Evolutionary conservation across 148 eudicot species (phyloP), one percentile per base, ranked within the genome.

Genomic region (Selenicereus undatus): DNA sequence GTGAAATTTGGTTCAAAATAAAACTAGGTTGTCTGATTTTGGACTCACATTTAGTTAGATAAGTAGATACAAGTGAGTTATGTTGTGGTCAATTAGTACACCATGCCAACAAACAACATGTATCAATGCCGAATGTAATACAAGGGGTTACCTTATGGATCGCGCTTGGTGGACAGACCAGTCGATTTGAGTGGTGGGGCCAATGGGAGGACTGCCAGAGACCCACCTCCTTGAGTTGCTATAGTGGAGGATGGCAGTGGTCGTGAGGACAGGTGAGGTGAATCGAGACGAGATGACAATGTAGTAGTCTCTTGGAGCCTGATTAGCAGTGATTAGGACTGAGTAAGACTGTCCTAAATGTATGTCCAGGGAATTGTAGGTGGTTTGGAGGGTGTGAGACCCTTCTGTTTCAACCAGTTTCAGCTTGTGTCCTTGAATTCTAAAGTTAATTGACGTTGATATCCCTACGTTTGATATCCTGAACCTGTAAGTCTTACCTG

Each of bases 281-380:
- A 96, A 94, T 17, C 97, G 92, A 0, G 99, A 86, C 42, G 95
- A 92, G 42, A 93, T 84, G 0, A 80, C 99, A 22, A 96, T 68
- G 81, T 96, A 96, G 79, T 96, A 96, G 74, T 96, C 99, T 77
- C 87, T n/a, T 20, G 97, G 88, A 24, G 91, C 76, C 78, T 96
- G 99, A 84, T 96, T 86, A 54, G 95, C 94, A 3, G 89, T 89
- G 78, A 96, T 95, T 70, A 96, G 82, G 56, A 96, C 98, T 0
- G 99, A 92, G 76, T 86, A 88, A 13, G 99, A 92, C 66, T 96
- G 99, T n/a, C 99, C 99, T 48, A 94, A 75, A 87, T 96, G 99
- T 83, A 96, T 76, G 82, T 96, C 99, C 0, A 96, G 85, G 17
- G 99, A 89, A 54, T 84, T 30, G 81, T 91, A 94, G 8, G 81